Evolutionary conservation across 805 yeast genomes (phyloP).

Genomic region (Nadsonia fulvescens): DNA sequence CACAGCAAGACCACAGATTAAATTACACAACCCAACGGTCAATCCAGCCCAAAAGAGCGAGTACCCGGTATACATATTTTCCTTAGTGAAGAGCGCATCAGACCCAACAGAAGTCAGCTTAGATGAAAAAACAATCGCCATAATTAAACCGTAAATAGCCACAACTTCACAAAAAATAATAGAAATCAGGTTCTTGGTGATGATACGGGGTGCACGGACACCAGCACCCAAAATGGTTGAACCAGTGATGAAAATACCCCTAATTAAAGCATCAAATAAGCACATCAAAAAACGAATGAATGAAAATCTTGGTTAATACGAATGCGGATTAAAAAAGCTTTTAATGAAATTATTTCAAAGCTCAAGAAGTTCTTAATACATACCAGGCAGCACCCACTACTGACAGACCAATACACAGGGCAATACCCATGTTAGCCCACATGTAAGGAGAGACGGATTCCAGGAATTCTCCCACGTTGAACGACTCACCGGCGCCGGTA

Average conservation of each 20-base stretch:
- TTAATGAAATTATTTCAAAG: constrained; percentile 1
- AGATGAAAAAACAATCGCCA: constrained; percentile 92
- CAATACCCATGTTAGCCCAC: constrained; percentile 91
- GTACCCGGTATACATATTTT: constrained; percentile 85
- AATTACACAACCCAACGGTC: constrained; percentile 84
- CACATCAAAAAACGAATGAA: neutral
- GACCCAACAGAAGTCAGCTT: constrained; percentile 53
- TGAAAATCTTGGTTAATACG: too few species aligned
- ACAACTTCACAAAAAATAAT: constrained; percentile 98
- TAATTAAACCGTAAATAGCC: constrained; percentile 92
- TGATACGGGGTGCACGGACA: constrained; percentile 91
- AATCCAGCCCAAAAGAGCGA: constrained; percentile 96
- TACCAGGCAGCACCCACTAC: constrained; percentile 97
- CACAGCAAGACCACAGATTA: constrained; percentile 92
- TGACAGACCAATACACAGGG: constrained; percentile 78
- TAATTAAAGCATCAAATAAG: constrained; percentile 6
- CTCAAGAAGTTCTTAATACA: constrained; percentile 6
- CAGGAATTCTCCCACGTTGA: constrained; percentile 80
- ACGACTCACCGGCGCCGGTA: constrained; percentile 82
- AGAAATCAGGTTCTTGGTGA: constrained; percentile 89
- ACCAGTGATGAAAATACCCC: constrained; percentile 89
- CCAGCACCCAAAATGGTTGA: constrained; percentile 93
- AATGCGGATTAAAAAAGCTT: too few species aligned
- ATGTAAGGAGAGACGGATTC: constrained; percentile 79
- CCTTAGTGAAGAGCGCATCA: constrained; percentile 50